Evolutionary conservation across 2,329 filamentous ascomycete genomes (phyloP).

Genomic region (Cercospora sp.): DNA sequence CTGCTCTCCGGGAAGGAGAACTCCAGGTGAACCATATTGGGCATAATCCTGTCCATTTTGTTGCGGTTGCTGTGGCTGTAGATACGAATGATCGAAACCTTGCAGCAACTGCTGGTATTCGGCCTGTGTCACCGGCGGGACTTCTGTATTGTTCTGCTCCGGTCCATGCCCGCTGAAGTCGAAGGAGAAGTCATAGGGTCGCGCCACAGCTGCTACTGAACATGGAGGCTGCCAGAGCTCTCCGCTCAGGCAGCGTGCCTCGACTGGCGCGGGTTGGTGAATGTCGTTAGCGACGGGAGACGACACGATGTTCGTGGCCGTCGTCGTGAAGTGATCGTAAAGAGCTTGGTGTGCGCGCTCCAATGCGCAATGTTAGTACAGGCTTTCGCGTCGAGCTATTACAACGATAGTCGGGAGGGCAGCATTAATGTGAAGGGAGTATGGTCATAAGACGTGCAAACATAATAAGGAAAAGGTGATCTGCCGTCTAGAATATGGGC

Average conservation of each 20-base stretch:
- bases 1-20: constrained; percentile 36
- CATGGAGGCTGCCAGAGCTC: constrained; percentile 55
- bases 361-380: constrained; percentile 20
- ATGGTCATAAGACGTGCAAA: constrained; percentile 25
- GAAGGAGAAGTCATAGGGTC: constrained; percentile 49
- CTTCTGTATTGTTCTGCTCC: constrained; percentile 37
- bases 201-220: constrained; percentile 54
- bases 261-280: constrained; percentile 42
- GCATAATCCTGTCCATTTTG: constrained; percentile 26
- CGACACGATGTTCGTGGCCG: constrained; percentile 20
- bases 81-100: constrained; percentile 15
- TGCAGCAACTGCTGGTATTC: constrained; percentile 35
- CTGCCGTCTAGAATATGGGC: constrained; percentile 12
- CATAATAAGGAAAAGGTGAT: constrained; percentile 20
- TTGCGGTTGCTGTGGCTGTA: constrained; percentile 21
- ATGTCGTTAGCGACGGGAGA: constrained; percentile 28
- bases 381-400: constrained; percentile 22
- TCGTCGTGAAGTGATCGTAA: constrained; percentile 21
- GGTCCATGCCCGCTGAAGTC: constrained; percentile 46
- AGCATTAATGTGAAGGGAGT: constrained; percentile 28
- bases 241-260: constrained; percentile 52
- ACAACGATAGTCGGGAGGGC: constrained; percentile 25
- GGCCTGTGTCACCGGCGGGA: constrained; percentile 28
- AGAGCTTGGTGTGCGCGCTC: constrained; percentile 18
- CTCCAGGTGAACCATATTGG: constrained; percentile 34